A percentile compares a stretch with the other conserved stretches of the same genome.
Conservation (phyloP, 805 yeast genomes). For the Teunomyces cretensis region DNA sequence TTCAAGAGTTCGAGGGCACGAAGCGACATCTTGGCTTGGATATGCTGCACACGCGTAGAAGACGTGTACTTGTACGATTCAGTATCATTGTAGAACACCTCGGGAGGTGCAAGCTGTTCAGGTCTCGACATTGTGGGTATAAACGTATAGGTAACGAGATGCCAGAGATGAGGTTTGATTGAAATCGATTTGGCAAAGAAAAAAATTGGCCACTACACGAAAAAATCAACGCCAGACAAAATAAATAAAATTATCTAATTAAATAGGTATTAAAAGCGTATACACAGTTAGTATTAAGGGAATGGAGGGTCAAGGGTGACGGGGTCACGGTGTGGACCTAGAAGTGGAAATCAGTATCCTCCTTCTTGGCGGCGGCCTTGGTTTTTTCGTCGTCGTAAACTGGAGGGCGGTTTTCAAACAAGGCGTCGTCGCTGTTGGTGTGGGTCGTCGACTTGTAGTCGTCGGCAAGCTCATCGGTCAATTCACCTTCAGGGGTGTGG, state of each 20-base stretch:
- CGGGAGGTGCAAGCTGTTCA: conserved; percentile 95
- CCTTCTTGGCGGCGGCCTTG: background rate
- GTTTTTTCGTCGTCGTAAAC: background rate
- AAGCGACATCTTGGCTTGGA: conserved; percentile 96
- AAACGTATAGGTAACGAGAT: background rate
- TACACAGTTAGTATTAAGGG: background rate
- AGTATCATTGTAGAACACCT: conserved; percentile 85
- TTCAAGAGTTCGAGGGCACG: conserved; percentile 87
- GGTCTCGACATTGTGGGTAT: conserved; percentile 78
- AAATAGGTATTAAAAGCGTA: background rate
- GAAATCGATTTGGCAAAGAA: background rate
- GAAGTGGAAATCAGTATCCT: conserved; percentile 8
- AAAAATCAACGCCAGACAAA: background rate
- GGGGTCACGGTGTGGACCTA: background rate
- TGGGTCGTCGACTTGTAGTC: background rate
- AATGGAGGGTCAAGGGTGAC: no score
- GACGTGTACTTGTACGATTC: conserved; percentile 90
- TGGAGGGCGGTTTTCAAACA: background rate
- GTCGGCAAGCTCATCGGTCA: background rate
- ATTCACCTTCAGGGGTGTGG: background rate
- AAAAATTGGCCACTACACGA: background rate
- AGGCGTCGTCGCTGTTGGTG: conserved; percentile 1
- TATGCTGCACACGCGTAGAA: conserved; percentile 95
- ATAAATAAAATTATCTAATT: background rate
- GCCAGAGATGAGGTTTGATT: background rate